phyloP scores from a whole-genome alignment of 441 rosid genomes.

The Eruca vesicaria region DNA sequence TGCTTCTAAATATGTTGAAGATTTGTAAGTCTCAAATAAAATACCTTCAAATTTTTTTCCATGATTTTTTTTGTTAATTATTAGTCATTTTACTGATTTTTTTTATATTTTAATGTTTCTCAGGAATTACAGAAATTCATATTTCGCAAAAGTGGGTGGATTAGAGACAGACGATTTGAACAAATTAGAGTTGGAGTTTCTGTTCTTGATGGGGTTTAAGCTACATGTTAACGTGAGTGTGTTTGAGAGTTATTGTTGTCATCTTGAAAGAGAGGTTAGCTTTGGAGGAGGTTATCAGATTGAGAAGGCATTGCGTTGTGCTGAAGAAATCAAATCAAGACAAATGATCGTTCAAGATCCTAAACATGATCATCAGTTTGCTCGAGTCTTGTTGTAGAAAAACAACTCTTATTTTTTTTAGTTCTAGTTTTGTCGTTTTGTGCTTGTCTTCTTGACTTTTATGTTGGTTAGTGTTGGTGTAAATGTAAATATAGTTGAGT shows the following conservation, averaged over 20 bases:
- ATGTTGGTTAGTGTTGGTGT: slow-evolving; percentile 11
- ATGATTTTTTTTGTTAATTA: neutral
- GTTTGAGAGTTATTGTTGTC: slow-evolving; percentile 86
- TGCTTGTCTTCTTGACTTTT: slow-evolving; percentile 21
- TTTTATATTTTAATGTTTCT: neutral
- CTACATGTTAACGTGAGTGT: slow-evolving; percentile 86
- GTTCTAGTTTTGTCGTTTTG: slow-evolving; percentile 11
- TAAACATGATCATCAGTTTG: slow-evolving; percentile 49
- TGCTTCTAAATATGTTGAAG: slow-evolving; percentile 88
- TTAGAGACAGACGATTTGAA: slow-evolving; percentile 64
- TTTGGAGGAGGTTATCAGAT: slow-evolving; percentile 88
- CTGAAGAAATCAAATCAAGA: slow-evolving; percentile 76
- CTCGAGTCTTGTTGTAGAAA: slow-evolving; percentile 55
- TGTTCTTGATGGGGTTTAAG: slow-evolving; percentile 83
- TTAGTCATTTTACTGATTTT: neutral
- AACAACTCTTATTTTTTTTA: neutral
- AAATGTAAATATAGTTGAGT: slow-evolving; percentile 15
- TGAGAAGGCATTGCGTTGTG: slow-evolving; percentile 74
- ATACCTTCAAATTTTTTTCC: too few relatives aligned
- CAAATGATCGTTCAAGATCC: slow-evolving; percentile 39
- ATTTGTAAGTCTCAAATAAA: slow-evolving; percentile 58
- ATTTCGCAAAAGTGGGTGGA: slow-evolving; percentile 87
- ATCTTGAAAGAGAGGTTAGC: slow-evolving; percentile 85
- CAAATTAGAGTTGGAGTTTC: slow-evolving; percentile 67
- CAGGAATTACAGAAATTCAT: slow-evolving; percentile 85